A percentile compares a stretch with the other conserved stretches of the same genome.
Conservation (phyloP, 2,329 filamentous ascomycete species). For the Trichoderma pleuroti region DNA sequence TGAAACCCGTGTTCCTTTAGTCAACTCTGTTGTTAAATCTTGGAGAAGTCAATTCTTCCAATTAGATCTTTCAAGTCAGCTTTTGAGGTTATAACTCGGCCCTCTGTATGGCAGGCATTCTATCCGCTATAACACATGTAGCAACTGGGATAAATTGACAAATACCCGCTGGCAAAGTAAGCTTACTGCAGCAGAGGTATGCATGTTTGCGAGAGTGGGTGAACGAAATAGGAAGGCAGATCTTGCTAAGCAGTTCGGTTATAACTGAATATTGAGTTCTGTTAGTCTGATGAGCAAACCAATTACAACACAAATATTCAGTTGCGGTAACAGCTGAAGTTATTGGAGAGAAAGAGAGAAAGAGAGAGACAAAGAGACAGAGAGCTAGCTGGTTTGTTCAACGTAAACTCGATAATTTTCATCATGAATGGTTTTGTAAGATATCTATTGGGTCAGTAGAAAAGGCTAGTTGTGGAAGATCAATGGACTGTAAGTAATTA, state of each 20-base stretch:
- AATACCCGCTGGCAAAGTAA: not conserved
- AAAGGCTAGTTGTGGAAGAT: not conserved
- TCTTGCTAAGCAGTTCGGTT: not conserved
- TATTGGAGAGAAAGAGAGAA: not conserved
- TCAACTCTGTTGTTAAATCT: not conserved
- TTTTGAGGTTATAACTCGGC: not conserved
- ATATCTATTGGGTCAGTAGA: not conserved
- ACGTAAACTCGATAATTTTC: not conserved
- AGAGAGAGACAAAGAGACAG: too few species aligned
- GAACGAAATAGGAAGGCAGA: not conserved
- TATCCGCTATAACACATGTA: not conserved
- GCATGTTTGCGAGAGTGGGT: not conserved
- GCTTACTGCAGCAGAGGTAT: slow-evolving; percentile 6
- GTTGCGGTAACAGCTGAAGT: not conserved
- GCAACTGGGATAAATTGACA: not conserved
- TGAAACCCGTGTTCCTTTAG: not conserved
- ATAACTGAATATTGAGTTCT: not conserved
- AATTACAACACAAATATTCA: not conserved
- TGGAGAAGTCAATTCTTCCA: not conserved
- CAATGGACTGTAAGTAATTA: not conserved
- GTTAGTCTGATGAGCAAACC: not conserved
- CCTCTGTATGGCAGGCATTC: not conserved
- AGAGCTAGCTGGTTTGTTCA: not conserved
- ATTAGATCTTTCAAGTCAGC: not conserved
- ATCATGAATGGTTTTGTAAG: not conserved